A percentile compares a stretch with the other conserved stretches of the same genome.
Evolutionary conservation across 2,329 filamentous ascomycete species (phyloP).

Genomic region (Diaporthe helianthi): DNA sequence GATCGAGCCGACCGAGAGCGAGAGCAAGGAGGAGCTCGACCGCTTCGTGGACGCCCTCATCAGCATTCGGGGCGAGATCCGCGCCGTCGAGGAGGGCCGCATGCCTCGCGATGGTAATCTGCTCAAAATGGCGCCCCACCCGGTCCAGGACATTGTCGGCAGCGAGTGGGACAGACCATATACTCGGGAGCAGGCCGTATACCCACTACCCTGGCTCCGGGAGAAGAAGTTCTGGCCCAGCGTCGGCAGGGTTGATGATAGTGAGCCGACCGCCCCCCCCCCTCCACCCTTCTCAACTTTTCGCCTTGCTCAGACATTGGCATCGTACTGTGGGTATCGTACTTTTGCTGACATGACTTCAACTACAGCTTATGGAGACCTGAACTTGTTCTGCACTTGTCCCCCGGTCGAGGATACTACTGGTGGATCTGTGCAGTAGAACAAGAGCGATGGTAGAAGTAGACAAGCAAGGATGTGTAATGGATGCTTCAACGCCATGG

Average conservation of each 20-base stretch:
- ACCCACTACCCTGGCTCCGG: conserved; percentile 79
- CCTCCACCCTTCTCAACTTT: background rate
- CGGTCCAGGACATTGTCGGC: conserved; percentile 79
- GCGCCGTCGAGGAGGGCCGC: conserved; percentile 79
- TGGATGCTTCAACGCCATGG: conserved; percentile 23
- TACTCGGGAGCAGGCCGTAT: conserved; percentile 81
- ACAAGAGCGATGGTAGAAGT: background rate
- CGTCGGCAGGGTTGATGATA: conserved; percentile 86
- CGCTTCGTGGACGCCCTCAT: conserved; percentile 92
- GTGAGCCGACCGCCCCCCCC: conserved; percentile 59
- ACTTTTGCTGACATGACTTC: conserved; percentile 33
- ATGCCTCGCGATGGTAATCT: conserved; percentile 80
- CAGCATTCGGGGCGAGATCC: conserved; percentile 84
- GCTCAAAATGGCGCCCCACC: conserved; percentile 88
- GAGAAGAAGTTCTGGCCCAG: conserved; percentile 99
- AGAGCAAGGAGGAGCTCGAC: conserved; percentile 90
- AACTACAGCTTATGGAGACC: conserved; percentile 78
- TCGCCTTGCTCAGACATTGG: background rate
- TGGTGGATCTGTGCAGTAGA: conserved; percentile 36
- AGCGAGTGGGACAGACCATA: conserved; percentile 85
- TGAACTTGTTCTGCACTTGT: conserved; percentile 94
- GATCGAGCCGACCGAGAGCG: conserved; percentile 96
- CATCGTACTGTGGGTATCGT: background rate
- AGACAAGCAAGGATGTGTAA: background rate
- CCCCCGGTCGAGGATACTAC: conserved; percentile 77